Percentiles rank a stretch among this genome's conserved stretches.
phyloP scores from a whole-genome alignment of 768 basidiomycete species.

The Cytidiella melzeri region DNA sequence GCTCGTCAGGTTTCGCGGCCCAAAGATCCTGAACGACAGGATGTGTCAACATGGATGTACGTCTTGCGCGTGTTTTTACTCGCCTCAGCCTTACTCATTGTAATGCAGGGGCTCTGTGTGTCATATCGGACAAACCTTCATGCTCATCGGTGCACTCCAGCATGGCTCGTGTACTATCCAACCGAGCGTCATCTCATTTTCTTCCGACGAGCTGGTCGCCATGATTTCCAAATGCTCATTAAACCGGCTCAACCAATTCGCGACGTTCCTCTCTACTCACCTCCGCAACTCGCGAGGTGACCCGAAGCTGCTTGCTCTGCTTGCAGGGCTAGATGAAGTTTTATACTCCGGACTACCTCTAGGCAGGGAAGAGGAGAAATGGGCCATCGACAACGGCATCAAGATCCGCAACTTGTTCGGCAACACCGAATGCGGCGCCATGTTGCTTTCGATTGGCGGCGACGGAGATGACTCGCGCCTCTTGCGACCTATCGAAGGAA shows the following conservation, averaged over 20 bases:
- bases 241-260: constrained; percentile 67
- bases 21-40: constrained; percentile 43
- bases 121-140: constrained; percentile 68
- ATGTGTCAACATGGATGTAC: constrained; percentile 64
- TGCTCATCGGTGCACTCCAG: constrained; percentile 62
- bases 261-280: constrained; percentile 56
- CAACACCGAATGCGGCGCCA: constrained; percentile 68
- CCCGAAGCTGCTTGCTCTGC: constrained; percentile 50
- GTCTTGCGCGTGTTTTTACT: constrained; percentile 21
- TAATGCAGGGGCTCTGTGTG: constrained; percentile 66
- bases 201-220: constrained; percentile 57
- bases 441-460: constrained; percentile 52
- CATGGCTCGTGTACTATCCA: constrained; percentile 65
- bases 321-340: constrained; percentile 52
- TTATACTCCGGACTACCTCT: constrained; percentile 58
- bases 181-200: constrained; percentile 52
- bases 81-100: not conserved
- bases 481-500: constrained; percentile 19
- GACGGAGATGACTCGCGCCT: constrained; percentile 13
- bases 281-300: constrained; percentile 50
- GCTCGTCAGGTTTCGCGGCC: constrained; percentile 45
- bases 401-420: constrained; percentile 59
- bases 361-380: constrained; percentile 59
- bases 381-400: constrained; percentile 55
- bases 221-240: constrained; percentile 60